Evolutionary conservation across 1,284 basidiomycete species (phyloP).

Genomic region (Singerocomus inundabilis): DNA sequence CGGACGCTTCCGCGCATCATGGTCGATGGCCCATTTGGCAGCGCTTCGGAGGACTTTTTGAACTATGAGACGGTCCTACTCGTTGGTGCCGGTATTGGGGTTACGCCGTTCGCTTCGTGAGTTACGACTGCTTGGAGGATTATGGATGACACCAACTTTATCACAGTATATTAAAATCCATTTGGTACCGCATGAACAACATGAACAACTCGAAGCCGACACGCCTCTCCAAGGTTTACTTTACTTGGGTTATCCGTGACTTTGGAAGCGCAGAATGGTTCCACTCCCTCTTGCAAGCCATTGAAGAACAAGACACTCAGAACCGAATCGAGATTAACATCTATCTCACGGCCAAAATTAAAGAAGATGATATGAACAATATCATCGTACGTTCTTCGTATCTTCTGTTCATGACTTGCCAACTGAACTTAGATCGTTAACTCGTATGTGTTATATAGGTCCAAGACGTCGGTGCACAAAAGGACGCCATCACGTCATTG

Average conservation of each 20-base stretch:
- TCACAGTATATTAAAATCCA: conserved; percentile 78
- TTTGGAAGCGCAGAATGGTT: conserved; percentile 89
- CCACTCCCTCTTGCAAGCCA: conserved; percentile 86
- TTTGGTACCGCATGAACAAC: conserved; percentile 93
- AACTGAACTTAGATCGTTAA: conserved; percentile 3
- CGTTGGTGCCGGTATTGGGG: conserved; percentile 88
- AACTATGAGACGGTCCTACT: conserved; percentile 84
- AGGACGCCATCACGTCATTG: conserved; percentile 82
- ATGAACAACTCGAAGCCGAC: conserved; percentile 69
- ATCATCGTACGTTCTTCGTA: conserved; percentile 59
- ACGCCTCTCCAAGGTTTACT: conserved; percentile 81
- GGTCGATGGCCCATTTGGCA: conserved; percentile 88
- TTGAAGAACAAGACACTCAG: conserved; percentile 85
- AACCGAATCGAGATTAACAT: conserved; percentile 88
- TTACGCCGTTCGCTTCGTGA: conserved; percentile 88
- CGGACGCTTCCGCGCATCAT: conserved; percentile 81
- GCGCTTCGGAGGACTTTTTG: conserved; percentile 81
- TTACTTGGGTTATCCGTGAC: conserved; percentile 88
- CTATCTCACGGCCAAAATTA: conserved; percentile 85
- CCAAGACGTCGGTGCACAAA: conserved; percentile 85
- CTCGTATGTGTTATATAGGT: conserved; percentile 39
- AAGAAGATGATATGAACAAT: conserved; percentile 87
- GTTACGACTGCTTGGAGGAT: conserved; percentile 30
- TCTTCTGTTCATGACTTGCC: neutral
- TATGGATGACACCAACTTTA: neutral